Base-by-base conservation (phyloP, 306 rosid species). In the Citrullus colocynthis region DNA sequence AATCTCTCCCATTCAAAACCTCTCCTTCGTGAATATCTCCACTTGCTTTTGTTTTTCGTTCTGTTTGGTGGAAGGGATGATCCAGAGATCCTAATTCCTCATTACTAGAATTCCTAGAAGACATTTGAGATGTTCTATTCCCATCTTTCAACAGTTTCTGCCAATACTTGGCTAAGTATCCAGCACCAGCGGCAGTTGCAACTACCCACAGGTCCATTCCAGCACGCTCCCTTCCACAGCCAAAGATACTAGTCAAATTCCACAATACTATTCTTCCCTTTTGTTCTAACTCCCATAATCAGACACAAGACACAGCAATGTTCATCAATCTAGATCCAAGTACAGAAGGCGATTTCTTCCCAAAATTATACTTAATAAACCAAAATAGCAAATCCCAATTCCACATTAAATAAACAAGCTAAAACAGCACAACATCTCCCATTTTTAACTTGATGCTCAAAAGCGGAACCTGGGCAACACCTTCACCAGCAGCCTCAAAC, bases 151-250 rank as follows among this genome's bases (percentile, higher is more conserved):
- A 34, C 28, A 78, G 24, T 20, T 57, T 86, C 69, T 88, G 84
- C 97, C 89, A 90, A 85, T 85, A 87, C 82, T 92, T 92, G 6
- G 91, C 89, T 83, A 95, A 81, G 86, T 80, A 95, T 45, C 96
- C 91, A 80, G 93, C 93, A 78, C 96, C 95, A 15, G 95, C 86
- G 54, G 91, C 93, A 9, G 88, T 96, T 71, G 89, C 97, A 82
- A 88, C 95, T 74, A 89, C 87, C 97, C 96, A 92, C 37, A 92
- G 80, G 81, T 92, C 97, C 98, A 95, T 95, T 74, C 81, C 80
- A 52, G 17, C 63, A 41, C 85, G 74, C 80, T 59, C 52, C 83
- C 80, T 80, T 79, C 83, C 84, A 44, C 59, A 78, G 21, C 37
- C 48, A 52, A 74, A 52, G 48, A 74, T 17, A 4, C 78, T 32